Conservation (phyloP, 176 grass and related monocot species). For the Puccinellia tenuiflora region DNA sequence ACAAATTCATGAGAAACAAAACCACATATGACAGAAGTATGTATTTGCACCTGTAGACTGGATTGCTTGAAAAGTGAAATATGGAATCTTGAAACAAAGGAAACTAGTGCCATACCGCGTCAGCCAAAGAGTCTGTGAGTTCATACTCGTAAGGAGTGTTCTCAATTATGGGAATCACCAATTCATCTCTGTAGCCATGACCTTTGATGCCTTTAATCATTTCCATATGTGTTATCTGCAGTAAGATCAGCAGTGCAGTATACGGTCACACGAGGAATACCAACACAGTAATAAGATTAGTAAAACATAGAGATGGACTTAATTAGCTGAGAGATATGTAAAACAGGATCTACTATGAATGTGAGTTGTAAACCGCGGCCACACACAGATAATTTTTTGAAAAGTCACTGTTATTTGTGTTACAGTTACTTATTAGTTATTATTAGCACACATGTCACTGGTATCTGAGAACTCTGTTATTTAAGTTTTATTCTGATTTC, state of each 20-base stretch:
- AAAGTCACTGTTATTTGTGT: neutral
- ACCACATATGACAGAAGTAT: constrained; percentile 1
- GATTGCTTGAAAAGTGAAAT: neutral
- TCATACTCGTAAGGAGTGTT: constrained; percentile 88
- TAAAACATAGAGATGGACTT: neutral
- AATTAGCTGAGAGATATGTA: neutral
- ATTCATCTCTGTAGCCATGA: constrained; percentile 82
- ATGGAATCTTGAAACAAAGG: constrained; percentile 15
- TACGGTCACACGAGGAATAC: constrained; percentile 16
- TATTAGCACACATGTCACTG: neutral
- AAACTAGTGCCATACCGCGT: constrained; percentile 54
- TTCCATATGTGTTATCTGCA: constrained; percentile 93
- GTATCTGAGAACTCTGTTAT: neutral
- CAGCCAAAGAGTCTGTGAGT: constrained; percentile 80
- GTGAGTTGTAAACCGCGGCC: neutral
- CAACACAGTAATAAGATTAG: neutral
- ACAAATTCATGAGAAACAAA: constrained; percentile 1
- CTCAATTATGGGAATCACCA: constrained; percentile 95
- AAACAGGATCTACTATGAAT: neutral
- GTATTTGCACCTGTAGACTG: neutral
- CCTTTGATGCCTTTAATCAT: constrained; percentile 99
- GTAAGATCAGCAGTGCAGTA: constrained; percentile 22
- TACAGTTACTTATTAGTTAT: neutral
- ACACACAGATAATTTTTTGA: neutral
- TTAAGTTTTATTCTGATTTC: neutral